Conservation (phyloP, 179 eudicot species). For the Beta corolliflora region DNA sequence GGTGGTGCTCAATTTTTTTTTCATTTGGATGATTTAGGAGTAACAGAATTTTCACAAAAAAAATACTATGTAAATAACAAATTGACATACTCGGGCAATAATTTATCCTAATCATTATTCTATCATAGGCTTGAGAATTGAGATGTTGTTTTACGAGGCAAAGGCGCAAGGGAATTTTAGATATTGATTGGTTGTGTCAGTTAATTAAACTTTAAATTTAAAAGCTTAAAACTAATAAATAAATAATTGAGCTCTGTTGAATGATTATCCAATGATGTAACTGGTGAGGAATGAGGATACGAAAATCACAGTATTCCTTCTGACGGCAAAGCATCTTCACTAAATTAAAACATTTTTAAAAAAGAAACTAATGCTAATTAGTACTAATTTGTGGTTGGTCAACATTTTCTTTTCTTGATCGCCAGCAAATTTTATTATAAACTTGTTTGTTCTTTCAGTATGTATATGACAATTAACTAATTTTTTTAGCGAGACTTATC, state of each 20-base stretch:
- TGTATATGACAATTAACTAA: slow-evolving; percentile 15
- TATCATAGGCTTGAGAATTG: neutral
- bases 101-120: slow-evolving; percentile 6
- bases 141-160: neutral
- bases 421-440: slow-evolving; percentile 2
- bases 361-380: neutral
- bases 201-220: neutral
- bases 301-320: slow-evolving; percentile 21
- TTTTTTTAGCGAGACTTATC: slow-evolving; percentile 20
- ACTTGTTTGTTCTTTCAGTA: slow-evolving; percentile 1
- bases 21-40: too few relatives aligned
- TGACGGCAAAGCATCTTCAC: slow-evolving; percentile 26
- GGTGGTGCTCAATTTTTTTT: too few relatives aligned
- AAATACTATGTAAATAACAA: too few relatives aligned
- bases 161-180: neutral
- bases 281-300: slow-evolving; percentile 18
- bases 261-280: slow-evolving; percentile 32
- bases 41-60: too few relatives aligned
- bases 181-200: neutral
- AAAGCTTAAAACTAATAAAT: neutral
- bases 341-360: slow-evolving; percentile 18
- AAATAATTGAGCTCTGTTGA: slow-evolving; percentile 11
- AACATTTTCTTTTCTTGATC: neutral
- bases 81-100: neutral
- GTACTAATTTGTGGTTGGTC: slow-evolving; percentile 18